Percentiles rank a stretch among this genome's conserved stretches.
These are phyloP conservation scores for Pichia thaimueangensis DNA, from an alignment of 805 yeast species.

Conservation along the genomic window DNA sequence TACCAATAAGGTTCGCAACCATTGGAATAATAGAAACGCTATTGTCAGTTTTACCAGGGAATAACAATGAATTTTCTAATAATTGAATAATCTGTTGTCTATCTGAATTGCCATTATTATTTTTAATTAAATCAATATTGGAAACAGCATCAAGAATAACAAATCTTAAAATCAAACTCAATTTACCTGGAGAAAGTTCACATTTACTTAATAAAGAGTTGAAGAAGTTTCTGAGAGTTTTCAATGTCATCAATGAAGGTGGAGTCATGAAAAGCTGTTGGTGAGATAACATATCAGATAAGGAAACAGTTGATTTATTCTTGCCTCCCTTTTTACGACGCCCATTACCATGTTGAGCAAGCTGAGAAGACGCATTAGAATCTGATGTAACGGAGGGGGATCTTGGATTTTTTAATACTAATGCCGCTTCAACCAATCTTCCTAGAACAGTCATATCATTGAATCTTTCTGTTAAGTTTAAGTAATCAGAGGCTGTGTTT, in stretches of 20 bases:
- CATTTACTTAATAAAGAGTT: slow-evolving; percentile 40
- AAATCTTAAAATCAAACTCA: slow-evolving; percentile 49
- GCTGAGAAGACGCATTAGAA: background rate
- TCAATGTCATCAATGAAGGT: slow-evolving; percentile 34
- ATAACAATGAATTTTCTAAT: slow-evolving; percentile 52
- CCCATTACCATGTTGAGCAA: background rate
- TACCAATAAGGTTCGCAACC: slow-evolving; percentile 44
- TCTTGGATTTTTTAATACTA: slow-evolving; percentile 39
- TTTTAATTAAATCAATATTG: slow-evolving; percentile 24
- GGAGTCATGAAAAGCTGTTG: slow-evolving; percentile 45
- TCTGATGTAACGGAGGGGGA: slow-evolving; percentile 13
- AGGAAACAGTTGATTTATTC: slow-evolving; percentile 42
- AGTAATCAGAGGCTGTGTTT: slow-evolving; percentile 23
- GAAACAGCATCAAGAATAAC: slow-evolving; percentile 33
- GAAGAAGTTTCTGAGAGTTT: slow-evolving; percentile 40
- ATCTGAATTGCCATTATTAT: slow-evolving; percentile 19
- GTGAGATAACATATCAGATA: slow-evolving; percentile 66
- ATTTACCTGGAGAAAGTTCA: slow-evolving; percentile 54
- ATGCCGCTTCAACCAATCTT: slow-evolving; percentile 53
- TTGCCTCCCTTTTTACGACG: slow-evolving; percentile 17
- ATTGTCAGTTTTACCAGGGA: slow-evolving; percentile 56
- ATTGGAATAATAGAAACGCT: slow-evolving; percentile 64
- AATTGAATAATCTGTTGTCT: slow-evolving; percentile 39
- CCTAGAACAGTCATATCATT: slow-evolving; percentile 47
- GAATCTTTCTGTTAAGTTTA: slow-evolving; percentile 21